These are phyloP conservation scores for Phalaenopsis equestris DNA, from an alignment of 106 monocot genomes.

Conservation along the genomic window DNA sequence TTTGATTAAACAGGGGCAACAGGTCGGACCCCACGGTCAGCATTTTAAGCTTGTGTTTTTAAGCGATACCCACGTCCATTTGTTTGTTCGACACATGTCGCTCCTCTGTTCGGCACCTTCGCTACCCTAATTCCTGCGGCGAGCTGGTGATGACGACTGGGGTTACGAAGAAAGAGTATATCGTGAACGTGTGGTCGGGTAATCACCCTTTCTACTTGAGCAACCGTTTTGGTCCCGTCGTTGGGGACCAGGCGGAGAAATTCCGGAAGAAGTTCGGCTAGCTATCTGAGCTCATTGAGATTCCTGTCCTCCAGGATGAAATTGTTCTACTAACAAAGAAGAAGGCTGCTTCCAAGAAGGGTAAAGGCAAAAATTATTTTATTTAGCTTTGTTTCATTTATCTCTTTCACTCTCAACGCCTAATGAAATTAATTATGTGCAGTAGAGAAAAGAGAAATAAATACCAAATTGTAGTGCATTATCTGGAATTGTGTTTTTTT, in stretches of 20 bases:
- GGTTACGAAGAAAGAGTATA: slow-evolving; percentile 75
- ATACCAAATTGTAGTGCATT: too few relatives aligned
- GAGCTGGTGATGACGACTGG: slow-evolving; percentile 91
- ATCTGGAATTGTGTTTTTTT: too few relatives aligned
- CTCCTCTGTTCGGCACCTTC: too few relatives aligned
- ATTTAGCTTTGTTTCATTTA: not conserved
- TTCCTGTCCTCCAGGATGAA: slow-evolving; percentile 45
- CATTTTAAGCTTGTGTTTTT: too few relatives aligned
- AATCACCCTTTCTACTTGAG: slow-evolving; percentile 92
- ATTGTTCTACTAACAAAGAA: slow-evolving; percentile 45
- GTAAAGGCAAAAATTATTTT: slow-evolving; percentile 52
- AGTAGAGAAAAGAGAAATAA: too few relatives aligned
- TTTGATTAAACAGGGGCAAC: too few relatives aligned
- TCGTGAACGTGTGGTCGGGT: slow-evolving; percentile 85
- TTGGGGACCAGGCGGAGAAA: slow-evolving; percentile 73
- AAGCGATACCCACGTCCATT: too few relatives aligned
- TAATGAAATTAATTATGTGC: not conserved
- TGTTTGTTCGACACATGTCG: too few relatives aligned
- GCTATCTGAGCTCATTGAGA: slow-evolving; percentile 48
- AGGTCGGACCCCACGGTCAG: too few relatives aligned
- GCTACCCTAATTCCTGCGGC: slow-evolving; percentile 10
- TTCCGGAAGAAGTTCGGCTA: slow-evolving; percentile 71
- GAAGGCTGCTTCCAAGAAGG: slow-evolving; percentile 38
- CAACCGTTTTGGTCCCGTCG: slow-evolving; percentile 39
- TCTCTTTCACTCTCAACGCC: not conserved